Evolutionary conservation across 495 filamentous ascomycete genomes (phyloP), one percentile per base, ranked within the genome.

Genomic region (Aspergillus sclerotiicarbonarius): DNA sequence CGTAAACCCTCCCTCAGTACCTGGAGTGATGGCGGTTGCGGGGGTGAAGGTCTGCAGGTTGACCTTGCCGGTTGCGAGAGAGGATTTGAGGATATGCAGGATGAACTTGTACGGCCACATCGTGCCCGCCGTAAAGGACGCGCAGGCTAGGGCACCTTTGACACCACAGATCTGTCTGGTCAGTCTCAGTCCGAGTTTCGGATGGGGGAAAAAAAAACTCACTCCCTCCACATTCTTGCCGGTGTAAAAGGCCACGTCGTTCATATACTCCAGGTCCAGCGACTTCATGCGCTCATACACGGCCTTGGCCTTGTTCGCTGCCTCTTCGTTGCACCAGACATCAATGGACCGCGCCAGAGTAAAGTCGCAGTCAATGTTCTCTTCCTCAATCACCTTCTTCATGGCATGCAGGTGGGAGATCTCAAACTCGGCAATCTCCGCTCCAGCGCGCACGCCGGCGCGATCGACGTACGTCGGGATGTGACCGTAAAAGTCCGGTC

Each of bases 81-180:
- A 77, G 29, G 80, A 49, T 59, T 80, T 78, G 51, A 90, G 61
- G 10, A 91, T 66, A 6, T 86, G 84, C 20, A 83, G 69, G 6
- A 78, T 75, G 57, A 92, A 85, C 58, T 79, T 80, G 67, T 90
- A 90, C 6, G 84, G 79, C 62, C 80, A 84, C 39, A 91, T 45
- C 50, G 83, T 87, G 0, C 84, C 87, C 2, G 86, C 86, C 8
- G 71, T 70, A 18, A 66, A 72, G 13, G 60, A 65, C 13, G 66
- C 66, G 45, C 64, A 71, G 16, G 66, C 69, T 53, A 64, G 66
- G 20, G 69, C 71, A 4, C 67, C 67, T 30, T 74, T 71, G 48
- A 74, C 64, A 13, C 69, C 69, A 60, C 64, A 65, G 60, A 69
- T 63, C 46, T 49, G 21, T 8, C 9, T 20, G 46, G 18, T 49